These are phyloP conservation scores for Plasmodium cynomolgi DNA, from an alignment of 169 alveolate genomes.

Conservation along the genomic window DNA sequence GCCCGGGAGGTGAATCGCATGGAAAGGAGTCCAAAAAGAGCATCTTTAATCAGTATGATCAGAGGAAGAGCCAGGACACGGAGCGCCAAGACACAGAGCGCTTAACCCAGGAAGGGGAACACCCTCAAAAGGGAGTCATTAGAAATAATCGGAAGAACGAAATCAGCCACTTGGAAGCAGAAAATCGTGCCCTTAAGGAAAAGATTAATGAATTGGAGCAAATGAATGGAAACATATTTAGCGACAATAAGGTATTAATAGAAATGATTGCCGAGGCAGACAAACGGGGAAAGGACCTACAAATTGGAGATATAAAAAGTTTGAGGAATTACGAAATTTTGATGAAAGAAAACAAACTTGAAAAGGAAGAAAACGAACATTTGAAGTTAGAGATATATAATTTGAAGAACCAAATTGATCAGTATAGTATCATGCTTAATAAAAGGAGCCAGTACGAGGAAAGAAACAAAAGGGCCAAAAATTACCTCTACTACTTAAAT, in stretches of 20 bases:
- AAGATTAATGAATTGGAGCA: conserved; percentile 40
- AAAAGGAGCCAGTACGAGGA: conserved; percentile 20
- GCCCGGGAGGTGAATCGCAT: background rate
- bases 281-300: background rate
- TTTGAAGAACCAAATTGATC: conserved; percentile 42
- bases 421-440: conserved; percentile 21
- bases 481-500: conserved; percentile 60
- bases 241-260: conserved; percentile 55
- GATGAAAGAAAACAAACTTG: conserved; percentile 23
- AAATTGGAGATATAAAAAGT: background rate
- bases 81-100: background rate
- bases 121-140: background rate
- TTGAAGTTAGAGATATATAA: conserved; percentile 54
- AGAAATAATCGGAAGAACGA: background rate
- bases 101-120: background rate
- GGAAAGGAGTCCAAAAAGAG: background rate
- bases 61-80: background rate
- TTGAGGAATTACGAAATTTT: conserved; percentile 11
- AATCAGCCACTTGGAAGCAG: conserved; percentile 18
- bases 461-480: conserved; percentile 28
- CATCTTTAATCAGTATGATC: background rate
- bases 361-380: conserved; percentile 48
- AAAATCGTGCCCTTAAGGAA: conserved; percentile 34
- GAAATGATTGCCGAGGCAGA: conserved; percentile 20
- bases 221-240: conserved; percentile 25